A percentile compares a stretch with the other conserved stretches of the same genome.
Conservation (phyloP, 1,139 yeast genomes). For the Tardiomyces depauwii region DNA sequence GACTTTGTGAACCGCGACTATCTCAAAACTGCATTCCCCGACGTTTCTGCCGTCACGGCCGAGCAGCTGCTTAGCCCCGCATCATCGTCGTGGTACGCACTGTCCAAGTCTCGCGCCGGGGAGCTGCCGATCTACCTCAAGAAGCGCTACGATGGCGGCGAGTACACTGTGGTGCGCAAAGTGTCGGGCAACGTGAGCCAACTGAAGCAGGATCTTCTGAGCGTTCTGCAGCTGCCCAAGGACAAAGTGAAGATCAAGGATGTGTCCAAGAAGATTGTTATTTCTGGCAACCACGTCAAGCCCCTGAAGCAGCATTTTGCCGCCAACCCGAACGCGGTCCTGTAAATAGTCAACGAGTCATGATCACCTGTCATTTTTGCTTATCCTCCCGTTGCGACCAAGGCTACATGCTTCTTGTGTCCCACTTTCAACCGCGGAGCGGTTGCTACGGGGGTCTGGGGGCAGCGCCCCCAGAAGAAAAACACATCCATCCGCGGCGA, state of each 20-base stretch:
- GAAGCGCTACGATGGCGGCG: slow-evolving; percentile 21
- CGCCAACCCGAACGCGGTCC: background rate
- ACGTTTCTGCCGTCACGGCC: background rate
- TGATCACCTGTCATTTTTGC: background rate
- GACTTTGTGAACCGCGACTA: background rate
- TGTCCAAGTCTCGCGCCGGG: slow-evolving; percentile 16
- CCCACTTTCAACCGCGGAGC: too few species aligned
- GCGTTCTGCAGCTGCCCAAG: slow-evolving; percentile 15
- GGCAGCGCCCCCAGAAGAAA: too few species aligned
- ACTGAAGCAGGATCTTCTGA: slow-evolving; percentile 20
- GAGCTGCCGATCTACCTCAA: slow-evolving; percentile 26
- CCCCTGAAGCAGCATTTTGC: slow-evolving; percentile 12
- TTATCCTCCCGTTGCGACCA: background rate
- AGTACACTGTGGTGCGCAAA: slow-evolving; percentile 23
- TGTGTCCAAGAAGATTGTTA: slow-evolving; percentile 21
- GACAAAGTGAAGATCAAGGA: slow-evolving; percentile 22
- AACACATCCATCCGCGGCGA: too few species aligned
- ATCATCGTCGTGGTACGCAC: background rate
- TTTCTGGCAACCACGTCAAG: slow-evolving; percentile 21
- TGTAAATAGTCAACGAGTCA: background rate
- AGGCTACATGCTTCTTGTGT: too few species aligned
- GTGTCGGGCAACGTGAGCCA: slow-evolving; percentile 22
- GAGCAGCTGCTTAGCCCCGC: background rate
- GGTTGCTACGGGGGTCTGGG: too few species aligned
- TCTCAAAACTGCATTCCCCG: background rate